Evolutionary conservation across 163 green algal genomes (phyloP), one percentile per base, ranked within the genome.

Genomic region (Chlamydomonas reinhardtii): DNA sequence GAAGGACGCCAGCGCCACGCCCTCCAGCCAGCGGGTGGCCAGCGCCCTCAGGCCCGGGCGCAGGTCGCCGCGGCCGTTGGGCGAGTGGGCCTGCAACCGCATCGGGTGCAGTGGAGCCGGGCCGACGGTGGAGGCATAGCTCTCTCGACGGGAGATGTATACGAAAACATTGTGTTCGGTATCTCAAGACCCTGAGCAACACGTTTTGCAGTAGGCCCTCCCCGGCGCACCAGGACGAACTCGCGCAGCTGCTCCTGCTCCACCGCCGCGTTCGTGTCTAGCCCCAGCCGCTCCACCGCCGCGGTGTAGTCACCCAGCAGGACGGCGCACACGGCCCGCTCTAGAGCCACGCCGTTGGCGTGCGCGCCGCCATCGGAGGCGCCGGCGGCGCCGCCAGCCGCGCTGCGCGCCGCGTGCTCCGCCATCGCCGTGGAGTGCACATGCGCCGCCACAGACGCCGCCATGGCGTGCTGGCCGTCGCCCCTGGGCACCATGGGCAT

Each of bases 1-100:
- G 80, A 86, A 86, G 80, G 27, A 56, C 19, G 70, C 54, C 32
- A 86, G 70, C 27, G 54, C 80, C 69, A 86, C 80, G 54, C 80
- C 80, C 52, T 78, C 69, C n/a, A 86, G 56, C 80, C 80, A 86
- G 43, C 72, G 72, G 35, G 56, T 54, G 27, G 56, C 54, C 25
- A 86, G 69, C 0, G 80, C 80, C 5, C 80, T 56, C 54, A 86
- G 56, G 20, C 80, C 80, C 22, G 69, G 80, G 16, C 80, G 80
- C 54, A 86, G 52, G 70, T 86, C 80, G 1, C 65, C n/a, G 8
- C 27, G 65, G 56, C 69, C 80, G 70, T 16, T 19, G 32, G 80
- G 80, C 0, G 80, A 74, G 70, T 85, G 65, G 20, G 62, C 48
- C 77, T 85, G 77, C n/a, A 48, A 5, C 5, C 5, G 8, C 39